Evolutionary conservation across 2,329 filamentous ascomycete species (phyloP).

Genomic region (Aureobasidium sp.): DNA sequence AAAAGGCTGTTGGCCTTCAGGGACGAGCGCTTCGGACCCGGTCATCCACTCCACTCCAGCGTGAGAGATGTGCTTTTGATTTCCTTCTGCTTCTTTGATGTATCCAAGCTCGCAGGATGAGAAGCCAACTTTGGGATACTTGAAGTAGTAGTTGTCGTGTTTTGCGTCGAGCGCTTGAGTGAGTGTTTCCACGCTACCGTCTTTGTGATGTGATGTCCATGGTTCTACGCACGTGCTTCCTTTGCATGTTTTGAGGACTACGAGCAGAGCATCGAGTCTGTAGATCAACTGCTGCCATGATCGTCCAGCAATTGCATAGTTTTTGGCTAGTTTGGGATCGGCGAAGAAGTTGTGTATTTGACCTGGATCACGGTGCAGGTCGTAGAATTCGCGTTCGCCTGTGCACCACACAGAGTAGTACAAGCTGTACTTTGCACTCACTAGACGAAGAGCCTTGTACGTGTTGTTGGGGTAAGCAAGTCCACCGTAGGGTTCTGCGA

Average conservation of each 20-base stretch:
- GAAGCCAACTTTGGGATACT: slow-evolving; percentile 39
- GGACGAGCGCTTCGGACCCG: background rate
- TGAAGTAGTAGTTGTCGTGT: slow-evolving; percentile 29
- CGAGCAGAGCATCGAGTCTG: slow-evolving; percentile 28
- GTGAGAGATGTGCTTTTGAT: background rate
- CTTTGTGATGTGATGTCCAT: slow-evolving; percentile 27
- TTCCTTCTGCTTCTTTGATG: slow-evolving; percentile 13
- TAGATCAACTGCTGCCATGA: slow-evolving; percentile 6
- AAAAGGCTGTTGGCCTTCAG: slow-evolving; percentile 7
- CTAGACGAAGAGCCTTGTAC: slow-evolving; percentile 28
- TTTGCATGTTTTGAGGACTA: slow-evolving; percentile 31
- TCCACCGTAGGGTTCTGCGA: slow-evolving; percentile 18
- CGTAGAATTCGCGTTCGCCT: slow-evolving; percentile 60
- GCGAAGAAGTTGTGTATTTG: slow-evolving; percentile 20
- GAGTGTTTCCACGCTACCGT: slow-evolving; percentile 24
- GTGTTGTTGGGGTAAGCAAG: slow-evolving; percentile 22
- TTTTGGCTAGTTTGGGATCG: background rate
- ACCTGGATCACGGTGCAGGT: slow-evolving; percentile 27
- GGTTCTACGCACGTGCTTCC: slow-evolving; percentile 25
- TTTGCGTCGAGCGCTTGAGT: slow-evolving; percentile 23
- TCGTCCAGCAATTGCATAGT: background rate
- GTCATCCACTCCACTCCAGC: background rate
- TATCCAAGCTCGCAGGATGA: slow-evolving; percentile 16
- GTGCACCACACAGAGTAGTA: slow-evolving; percentile 65
- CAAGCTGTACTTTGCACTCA: slow-evolving; percentile 44